Evolutionary conservation across 352 stramenopile species (phyloP), one percentile per base, ranked within the genome.

Genomic region (Phytophthora foliorum): DNA sequence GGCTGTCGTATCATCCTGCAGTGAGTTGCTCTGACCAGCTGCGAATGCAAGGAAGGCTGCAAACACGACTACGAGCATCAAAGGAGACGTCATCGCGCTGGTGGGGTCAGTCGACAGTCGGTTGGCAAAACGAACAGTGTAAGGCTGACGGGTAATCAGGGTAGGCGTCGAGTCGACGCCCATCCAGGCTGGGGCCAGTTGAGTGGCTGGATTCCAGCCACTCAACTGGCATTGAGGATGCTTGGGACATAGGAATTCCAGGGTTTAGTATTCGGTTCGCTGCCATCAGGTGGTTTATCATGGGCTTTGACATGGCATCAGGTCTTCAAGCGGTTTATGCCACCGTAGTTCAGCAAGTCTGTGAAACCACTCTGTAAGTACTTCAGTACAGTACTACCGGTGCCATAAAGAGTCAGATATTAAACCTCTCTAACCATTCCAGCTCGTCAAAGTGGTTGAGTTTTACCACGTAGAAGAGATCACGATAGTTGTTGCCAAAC

Each of bases 251-350:
- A 19, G 13, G 36, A 42, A 19, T 42, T 42, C 36, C 17, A 42
- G 36, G 4, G 17, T 22, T 22, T 45, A 7, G 51, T 70, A 70
- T 70, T 41, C 63, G 63, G 63, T 70, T 70, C 38, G 22, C 8
- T 51, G 3, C 16, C 22, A 64, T 57, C 62, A 70, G 52, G 63
- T 66, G 63, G 49, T 67, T 69, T 70, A 70, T 70, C 63, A 55
- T 65, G 36, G 49, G 63, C 46, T 70, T 70, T 70, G 63, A 59
- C 61, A 56, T 52, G 53, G 36, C 10, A 51, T 38, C 51, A 57
- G 17, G 41, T 51, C 50, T 60, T 67, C 59, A 61, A 53, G n/a
- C 32, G 32, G 32, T 16, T 41, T 16, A 41, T n/a, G 29, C 29
- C 29, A 13, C 29, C 29, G 16, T n/a, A 14, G 29, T 9, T 34